Evolutionary conservation across 371 early-diverging fungal species (phyloP).

Genomic region (Entomophthora muscae): DNA sequence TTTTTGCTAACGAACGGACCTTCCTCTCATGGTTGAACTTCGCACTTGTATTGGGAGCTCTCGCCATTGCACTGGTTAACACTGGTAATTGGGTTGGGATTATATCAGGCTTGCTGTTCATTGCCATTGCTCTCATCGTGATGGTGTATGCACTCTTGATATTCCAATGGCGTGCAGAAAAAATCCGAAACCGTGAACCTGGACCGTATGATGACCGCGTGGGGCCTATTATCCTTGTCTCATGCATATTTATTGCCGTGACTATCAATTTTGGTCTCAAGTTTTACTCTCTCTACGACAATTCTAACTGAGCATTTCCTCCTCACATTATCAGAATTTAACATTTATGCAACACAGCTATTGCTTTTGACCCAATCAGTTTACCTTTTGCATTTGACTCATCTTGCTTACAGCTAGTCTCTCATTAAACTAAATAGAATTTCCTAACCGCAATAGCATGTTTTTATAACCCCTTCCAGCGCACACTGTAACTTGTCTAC

Average conservation of each 20-base stretch:
- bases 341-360: no score
- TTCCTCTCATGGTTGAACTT: conserved; percentile 70
- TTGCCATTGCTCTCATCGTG: conserved; percentile 54
- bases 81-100: conserved; percentile 60
- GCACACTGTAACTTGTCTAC: no score
- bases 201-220: conserved; percentile 60
- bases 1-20: conserved; percentile 94
- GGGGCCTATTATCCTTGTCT: conserved; percentile 76
- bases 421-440: no score
- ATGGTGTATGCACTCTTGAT: conserved; percentile 79
- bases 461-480: no score
- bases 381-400: no score
- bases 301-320: background rate
- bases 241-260: conserved; percentile 70
- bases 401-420: no score
- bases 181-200: conserved; percentile 42
- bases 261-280: conserved; percentile 38
- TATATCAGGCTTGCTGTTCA: conserved; percentile 58
- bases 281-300: background rate
- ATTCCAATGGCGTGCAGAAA: conserved; percentile 85
- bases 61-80: conserved; percentile 48
- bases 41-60: conserved; percentile 38
- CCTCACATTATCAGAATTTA: no score
- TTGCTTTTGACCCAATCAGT: no score
- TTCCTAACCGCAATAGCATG: no score